Evolutionary conservation across 2,329 filamentous ascomycete genomes (phyloP).

Genomic region (Talaromyces marneffei): DNA sequence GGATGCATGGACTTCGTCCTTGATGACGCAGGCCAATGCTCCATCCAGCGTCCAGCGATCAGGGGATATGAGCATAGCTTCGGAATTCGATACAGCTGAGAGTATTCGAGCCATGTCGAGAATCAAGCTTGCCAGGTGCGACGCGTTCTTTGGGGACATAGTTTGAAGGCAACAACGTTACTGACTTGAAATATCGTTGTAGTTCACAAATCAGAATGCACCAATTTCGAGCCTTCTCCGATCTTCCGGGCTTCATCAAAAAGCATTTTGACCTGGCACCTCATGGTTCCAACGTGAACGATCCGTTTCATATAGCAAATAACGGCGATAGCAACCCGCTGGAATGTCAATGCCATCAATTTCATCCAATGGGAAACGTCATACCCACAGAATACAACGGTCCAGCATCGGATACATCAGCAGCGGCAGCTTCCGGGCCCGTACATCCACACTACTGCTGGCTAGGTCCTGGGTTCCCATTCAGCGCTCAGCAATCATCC

Average conservation of each 20-base stretch:
- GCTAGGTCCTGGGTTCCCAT: slow-evolving; percentile 32
- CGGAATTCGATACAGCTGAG: slow-evolving; percentile 34
- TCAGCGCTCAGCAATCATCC: slow-evolving; percentile 37
- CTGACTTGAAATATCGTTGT: background rate
- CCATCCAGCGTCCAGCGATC: slow-evolving; percentile 22
- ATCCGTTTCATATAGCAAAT: slow-evolving; percentile 16
- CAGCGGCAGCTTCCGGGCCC: slow-evolving; percentile 27
- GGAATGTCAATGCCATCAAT: slow-evolving; percentile 29
- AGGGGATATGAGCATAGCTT: slow-evolving; percentile 23
- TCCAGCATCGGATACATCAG: slow-evolving; percentile 28
- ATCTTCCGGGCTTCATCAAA: slow-evolving; percentile 43
- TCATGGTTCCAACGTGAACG: slow-evolving; percentile 20
- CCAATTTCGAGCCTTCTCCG: slow-evolving; percentile 43
- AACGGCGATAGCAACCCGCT: slow-evolving; percentile 24
- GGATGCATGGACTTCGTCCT: slow-evolving; percentile 35
- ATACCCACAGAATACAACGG: slow-evolving; percentile 29
- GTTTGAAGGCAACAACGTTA: slow-evolving; percentile 5
- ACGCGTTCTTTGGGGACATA: background rate
- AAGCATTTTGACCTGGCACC: slow-evolving; percentile 40
- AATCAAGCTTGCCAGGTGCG: slow-evolving; percentile 41
- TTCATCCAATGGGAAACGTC: slow-evolving; percentile 27
- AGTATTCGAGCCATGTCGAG: slow-evolving; percentile 38
- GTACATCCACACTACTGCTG: slow-evolving; percentile 17
- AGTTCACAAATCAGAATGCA: slow-evolving; percentile 44
- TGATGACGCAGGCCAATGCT: slow-evolving; percentile 31